Percentiles rank a stretch among this genome's conserved stretches.
phyloP scores from a whole-genome alignment of 1,284 basidiomycete genomes.

The Gastroboletus turbinatus region DNA sequence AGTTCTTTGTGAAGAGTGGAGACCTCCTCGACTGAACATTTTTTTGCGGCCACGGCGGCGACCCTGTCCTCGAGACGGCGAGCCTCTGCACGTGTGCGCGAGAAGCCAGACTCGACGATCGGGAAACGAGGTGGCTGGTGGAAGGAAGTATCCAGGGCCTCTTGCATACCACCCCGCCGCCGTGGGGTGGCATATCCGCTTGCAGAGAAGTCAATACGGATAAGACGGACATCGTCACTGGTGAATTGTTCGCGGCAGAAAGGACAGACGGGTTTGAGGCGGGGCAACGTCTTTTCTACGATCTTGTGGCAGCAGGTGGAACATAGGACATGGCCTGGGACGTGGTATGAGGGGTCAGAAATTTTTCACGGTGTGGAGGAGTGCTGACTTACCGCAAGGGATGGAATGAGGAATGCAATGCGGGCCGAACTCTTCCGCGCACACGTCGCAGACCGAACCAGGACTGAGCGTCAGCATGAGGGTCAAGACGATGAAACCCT shows the following conservation, averaged over 20 bases:
- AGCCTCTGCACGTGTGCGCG: constrained; percentile 53
- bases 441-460: constrained; percentile 81
- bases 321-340: constrained; percentile 73
- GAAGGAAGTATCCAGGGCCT: constrained; percentile 46
- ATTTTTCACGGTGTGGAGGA: constrained; percentile 14
- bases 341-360: constrained; percentile 10
- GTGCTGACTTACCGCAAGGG: constrained; percentile 60
- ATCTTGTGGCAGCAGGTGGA: constrained; percentile 72
- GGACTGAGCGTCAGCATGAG: constrained; percentile 75
- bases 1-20: constrained; percentile 70
- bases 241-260: constrained; percentile 77
- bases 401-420: constrained; percentile 74
- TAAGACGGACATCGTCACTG: constrained; percentile 62
- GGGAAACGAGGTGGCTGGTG: constrained; percentile 47
- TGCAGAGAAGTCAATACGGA: constrained; percentile 70
- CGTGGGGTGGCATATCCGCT: constrained; percentile 65
- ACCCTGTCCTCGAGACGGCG: constrained; percentile 73
- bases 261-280: constrained; percentile 67
- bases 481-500: constrained; percentile 38
- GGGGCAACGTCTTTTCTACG: constrained; percentile 71
- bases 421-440: constrained; percentile 77
- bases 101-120: constrained; percentile 37
- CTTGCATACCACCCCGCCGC: constrained; percentile 47
- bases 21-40: constrained; percentile 81
- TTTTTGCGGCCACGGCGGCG: constrained; percentile 74